phyloP scores from a whole-genome alignment of 345 rosid species.

The Linum lewisii region DNA sequence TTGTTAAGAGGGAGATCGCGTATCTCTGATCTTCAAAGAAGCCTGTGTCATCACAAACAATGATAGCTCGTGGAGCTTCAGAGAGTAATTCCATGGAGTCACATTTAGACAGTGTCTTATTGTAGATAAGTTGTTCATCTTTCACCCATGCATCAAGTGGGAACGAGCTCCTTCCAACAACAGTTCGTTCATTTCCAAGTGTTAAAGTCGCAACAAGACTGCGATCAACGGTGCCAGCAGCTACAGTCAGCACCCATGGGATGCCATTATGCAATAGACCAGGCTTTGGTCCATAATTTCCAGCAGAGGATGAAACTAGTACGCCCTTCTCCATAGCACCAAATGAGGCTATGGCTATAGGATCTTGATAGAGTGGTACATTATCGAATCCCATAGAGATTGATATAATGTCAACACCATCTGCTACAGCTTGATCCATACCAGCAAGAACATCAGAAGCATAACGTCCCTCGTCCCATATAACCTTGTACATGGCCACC shows the following conservation, averaged over 20 bases:
- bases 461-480: not conserved
- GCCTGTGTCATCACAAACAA: constrained; percentile 26
- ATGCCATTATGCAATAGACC: not conserved
- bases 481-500: constrained; percentile 1
- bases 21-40: constrained; percentile 5
- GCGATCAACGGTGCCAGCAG: constrained; percentile 1
- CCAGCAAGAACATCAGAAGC: not conserved
- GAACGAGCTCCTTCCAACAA: constrained; percentile 27
- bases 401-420: not conserved
- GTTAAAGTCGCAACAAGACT: not conserved
- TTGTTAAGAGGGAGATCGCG: constrained; percentile 6
- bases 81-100: constrained; percentile 19
- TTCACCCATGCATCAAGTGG: constrained; percentile 24
- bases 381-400: not conserved
- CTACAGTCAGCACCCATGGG: not conserved
- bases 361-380: not conserved
- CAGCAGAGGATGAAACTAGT: not conserved
- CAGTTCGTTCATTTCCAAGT: constrained; percentile 2
- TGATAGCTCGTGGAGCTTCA: constrained; percentile 10
- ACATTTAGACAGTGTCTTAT: constrained; percentile 18
- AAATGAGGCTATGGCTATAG: not conserved
- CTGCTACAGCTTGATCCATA: not conserved
- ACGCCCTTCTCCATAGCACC: not conserved
- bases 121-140: constrained; percentile 22
- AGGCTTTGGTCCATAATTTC: not conserved